Evolutionary conservation across 1,139 yeast species (phyloP).

Genomic region (Magnusiomyces fungicola): DNA sequence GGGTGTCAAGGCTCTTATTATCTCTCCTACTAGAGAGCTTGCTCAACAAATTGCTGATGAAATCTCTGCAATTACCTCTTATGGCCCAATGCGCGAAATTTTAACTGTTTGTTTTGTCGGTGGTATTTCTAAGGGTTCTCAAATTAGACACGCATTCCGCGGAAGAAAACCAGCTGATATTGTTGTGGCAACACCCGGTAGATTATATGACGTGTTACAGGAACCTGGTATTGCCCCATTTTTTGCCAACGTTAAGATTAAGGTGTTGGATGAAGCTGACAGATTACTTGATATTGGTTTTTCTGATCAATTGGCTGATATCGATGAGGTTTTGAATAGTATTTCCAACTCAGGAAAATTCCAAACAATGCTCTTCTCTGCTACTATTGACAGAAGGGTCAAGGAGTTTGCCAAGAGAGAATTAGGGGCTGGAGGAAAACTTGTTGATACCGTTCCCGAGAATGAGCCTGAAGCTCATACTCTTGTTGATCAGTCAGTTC

Average conservation of each 20-base stretch:
- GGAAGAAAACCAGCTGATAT: conserved; percentile 38
- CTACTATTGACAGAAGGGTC: conserved; percentile 71
- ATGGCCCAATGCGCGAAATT: conserved; percentile 31
- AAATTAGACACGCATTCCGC: conserved; percentile 32
- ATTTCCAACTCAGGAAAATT: conserved; percentile 32
- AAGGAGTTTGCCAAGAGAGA: conserved; percentile 55
- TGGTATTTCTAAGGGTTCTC: conserved; percentile 39
- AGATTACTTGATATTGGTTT: conserved; percentile 73
- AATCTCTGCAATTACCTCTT: conserved; percentile 35
- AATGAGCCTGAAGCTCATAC: conserved; percentile 74
- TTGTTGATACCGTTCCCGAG: conserved; percentile 68
- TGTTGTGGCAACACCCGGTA: conserved; percentile 87
- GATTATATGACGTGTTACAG: conserved; percentile 54
- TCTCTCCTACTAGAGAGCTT: conserved; percentile 89
- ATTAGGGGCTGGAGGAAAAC: conserved; percentile 56
- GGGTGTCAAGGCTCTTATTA: conserved; percentile 48
- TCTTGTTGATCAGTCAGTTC: conserved; percentile 60
- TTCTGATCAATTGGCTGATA: conserved; percentile 51
- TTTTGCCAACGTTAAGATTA: conserved; percentile 50
- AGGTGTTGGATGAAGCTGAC: conserved; percentile 87
- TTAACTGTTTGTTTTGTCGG: conserved; percentile 43
- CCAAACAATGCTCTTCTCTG: conserved; percentile 76
- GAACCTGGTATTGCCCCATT: conserved; percentile 40
- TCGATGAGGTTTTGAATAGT: conserved; percentile 42
- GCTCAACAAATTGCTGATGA: conserved; percentile 80